Evolutionary conservation across 139 green algal species (phyloP).

Genomic region (Tetratostichococcus sp.): DNA sequence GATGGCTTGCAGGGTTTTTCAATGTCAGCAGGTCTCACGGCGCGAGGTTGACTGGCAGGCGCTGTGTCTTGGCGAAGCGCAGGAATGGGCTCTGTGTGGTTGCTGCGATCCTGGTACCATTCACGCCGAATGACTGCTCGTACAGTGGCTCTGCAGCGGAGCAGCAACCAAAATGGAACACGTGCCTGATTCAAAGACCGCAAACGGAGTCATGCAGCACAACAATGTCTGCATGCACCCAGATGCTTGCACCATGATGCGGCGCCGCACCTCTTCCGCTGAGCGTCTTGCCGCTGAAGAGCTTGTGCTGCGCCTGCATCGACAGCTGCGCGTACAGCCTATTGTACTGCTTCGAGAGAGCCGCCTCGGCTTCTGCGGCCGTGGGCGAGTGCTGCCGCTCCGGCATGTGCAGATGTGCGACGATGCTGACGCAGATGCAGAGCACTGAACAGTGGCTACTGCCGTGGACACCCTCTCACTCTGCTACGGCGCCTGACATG

Average conservation of each 20-base stretch:
- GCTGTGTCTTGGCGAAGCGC: background rate
- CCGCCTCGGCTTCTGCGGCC: background rate
- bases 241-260: background rate
- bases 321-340: background rate
- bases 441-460: too few species aligned
- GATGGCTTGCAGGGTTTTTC: too few species aligned
- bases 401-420: background rate
- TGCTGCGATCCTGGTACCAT: background rate
- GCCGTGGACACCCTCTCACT: too few species aligned
- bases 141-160: background rate
- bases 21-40: background rate
- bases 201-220: too few species aligned
- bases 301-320: background rate
- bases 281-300: background rate
- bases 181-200: too few species aligned
- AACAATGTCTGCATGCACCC: background rate
- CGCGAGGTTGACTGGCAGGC: background rate
- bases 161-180: background rate
- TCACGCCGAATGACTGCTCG: too few species aligned
- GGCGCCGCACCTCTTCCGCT: background rate
- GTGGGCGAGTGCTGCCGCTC: background rate
- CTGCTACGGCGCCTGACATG: too few species aligned
- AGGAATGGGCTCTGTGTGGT: background rate
- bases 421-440: too few species aligned
- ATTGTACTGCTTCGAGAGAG: background rate